Evolutionary conservation across 2,329 filamentous ascomycete genomes (phyloP).

Genomic region (Exophiala lecanii-corni): DNA sequence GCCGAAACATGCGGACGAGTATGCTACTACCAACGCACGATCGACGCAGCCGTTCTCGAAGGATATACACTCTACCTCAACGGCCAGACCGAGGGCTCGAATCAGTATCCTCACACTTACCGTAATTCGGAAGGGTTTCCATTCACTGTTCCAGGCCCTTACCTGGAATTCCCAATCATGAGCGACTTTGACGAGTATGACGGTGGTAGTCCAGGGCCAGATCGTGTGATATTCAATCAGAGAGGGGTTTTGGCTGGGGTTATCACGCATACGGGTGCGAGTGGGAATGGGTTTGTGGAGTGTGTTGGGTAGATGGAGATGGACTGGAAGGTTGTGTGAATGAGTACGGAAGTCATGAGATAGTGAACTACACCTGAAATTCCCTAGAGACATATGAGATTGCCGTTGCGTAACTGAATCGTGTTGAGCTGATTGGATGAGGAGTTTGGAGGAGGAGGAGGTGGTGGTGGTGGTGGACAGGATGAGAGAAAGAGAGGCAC

Average conservation of each 20-base stretch:
- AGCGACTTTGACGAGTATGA: conserved; percentile 46
- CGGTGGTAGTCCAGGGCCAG: conserved; percentile 61
- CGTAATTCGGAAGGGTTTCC: conserved; percentile 60
- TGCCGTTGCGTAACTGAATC: too few relatives aligned
- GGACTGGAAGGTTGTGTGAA: too few relatives aligned
- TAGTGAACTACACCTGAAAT: too few relatives aligned
- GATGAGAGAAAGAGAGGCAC: not conserved
- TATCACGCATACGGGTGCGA: conserved; percentile 68
- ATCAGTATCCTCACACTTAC: conserved; percentile 55
- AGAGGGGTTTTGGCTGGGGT: conserved; percentile 55
- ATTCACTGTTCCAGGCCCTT: conserved; percentile 54
- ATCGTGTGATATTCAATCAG: conserved; percentile 61
- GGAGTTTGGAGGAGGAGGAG: too few relatives aligned
- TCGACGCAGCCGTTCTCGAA: conserved; percentile 47
- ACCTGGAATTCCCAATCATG: conserved; percentile 60
- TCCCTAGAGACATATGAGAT: too few relatives aligned
- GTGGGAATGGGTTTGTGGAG: conserved; percentile 63
- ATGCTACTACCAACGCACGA: conserved; percentile 48
- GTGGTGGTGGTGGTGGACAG: not conserved
- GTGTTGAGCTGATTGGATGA: too few relatives aligned
- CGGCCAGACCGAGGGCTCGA: conserved; percentile 35
- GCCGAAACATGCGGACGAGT: conserved; percentile 50
- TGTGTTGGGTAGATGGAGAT: conserved; percentile 36
- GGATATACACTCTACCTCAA: conserved; percentile 49
- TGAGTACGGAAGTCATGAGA: too few relatives aligned